These are phyloP conservation scores for Macrolepiota albuminosa DNA, from an alignment of 768 basidiomycete species.

Conservation along the genomic window DNA sequence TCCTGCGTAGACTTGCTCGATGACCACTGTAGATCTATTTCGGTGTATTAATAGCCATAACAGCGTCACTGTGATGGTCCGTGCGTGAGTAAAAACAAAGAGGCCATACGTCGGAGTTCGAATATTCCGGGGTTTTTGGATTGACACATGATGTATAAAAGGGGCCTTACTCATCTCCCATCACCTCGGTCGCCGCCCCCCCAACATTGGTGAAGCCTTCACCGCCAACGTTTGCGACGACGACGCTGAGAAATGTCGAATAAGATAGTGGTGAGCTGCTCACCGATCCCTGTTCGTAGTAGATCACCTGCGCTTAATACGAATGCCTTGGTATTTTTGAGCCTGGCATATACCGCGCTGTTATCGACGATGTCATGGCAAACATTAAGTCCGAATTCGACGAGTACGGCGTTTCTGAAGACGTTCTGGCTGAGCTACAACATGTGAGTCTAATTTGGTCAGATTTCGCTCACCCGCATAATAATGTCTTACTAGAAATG, in stretches of 20 bases:
- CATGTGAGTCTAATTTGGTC: conserved; percentile 53
- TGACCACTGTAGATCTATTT: conserved; percentile 5
- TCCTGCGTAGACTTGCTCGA: conserved; percentile 42
- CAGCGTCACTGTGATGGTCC: conserved; percentile 21
- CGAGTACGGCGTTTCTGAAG: conserved; percentile 91
- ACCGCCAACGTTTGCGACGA: conserved; percentile 24
- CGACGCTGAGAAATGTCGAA: conserved; percentile 68
- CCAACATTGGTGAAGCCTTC: conserved; percentile 31
- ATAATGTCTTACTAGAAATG: conserved; percentile 65
- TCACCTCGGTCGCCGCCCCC: conserved; percentile 35
- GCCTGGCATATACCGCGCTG: conserved; percentile 86
- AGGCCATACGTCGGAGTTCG: conserved; percentile 37
- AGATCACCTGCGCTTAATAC: conserved; percentile 53
- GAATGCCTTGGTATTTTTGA: conserved; percentile 48
- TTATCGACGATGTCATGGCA: conserved; percentile 95
- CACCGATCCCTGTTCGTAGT: conserved; percentile 55
- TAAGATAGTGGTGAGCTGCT: conserved; percentile 96
- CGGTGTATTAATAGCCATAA: not conserved
- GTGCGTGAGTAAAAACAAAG: conserved; percentile 36
- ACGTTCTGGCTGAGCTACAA: conserved; percentile 84
- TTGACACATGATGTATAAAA: conserved; percentile 49
- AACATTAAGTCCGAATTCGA: conserved; percentile 93
- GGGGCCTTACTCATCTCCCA: conserved; percentile 36
- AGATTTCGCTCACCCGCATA: conserved; percentile 7
- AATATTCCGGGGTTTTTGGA: conserved; percentile 34